These are phyloP conservation scores for Trichoderma gamsii DNA, from an alignment of 495 filamentous ascomycete species.

Conservation along the genomic window DNA sequence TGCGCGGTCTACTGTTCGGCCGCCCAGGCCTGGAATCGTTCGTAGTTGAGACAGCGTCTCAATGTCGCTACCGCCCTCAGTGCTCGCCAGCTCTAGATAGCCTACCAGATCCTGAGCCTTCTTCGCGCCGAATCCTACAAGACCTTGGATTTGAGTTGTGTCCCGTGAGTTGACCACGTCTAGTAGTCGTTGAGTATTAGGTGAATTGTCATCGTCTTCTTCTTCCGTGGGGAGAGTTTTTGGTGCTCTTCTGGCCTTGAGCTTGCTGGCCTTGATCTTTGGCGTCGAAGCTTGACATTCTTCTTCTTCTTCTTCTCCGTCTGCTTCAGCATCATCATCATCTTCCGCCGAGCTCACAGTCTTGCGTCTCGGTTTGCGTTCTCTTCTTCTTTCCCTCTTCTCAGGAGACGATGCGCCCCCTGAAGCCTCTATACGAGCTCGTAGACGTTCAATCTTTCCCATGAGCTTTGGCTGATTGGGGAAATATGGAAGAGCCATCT, in stretches of 20 bases:
- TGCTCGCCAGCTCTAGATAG: conserved; percentile 44
- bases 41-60: conserved; percentile 46
- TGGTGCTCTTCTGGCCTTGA: not conserved
- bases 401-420: conserved; percentile 15
- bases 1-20: conserved; percentile 52
- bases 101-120: conserved; percentile 59
- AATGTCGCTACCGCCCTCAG: conserved; percentile 35
- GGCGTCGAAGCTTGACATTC: conserved; percentile 21
- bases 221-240: conserved; percentile 18
- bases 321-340: conserved; percentile 39
- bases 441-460: conserved; percentile 66
- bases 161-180: conserved; percentile 84
- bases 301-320: conserved; percentile 27
- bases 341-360: conserved; percentile 24
- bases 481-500: conserved; percentile 76
- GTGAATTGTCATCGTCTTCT: conserved; percentile 35
- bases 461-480: conserved; percentile 77
- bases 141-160: conserved; percentile 57
- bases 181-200: conserved; percentile 64
- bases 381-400: conserved; percentile 18
- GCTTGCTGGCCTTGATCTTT: conserved; percentile 15
- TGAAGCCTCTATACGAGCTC: conserved; percentile 50
- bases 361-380: conserved; percentile 4
- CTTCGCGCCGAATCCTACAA: conserved; percentile 66
- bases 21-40: conserved; percentile 53